Percentiles rank a stretch among this genome's conserved stretches.
Evolutionary conservation across 208 protist genomes (phyloP).

Genomic region (Acanthamoeba triangularis): DNA sequence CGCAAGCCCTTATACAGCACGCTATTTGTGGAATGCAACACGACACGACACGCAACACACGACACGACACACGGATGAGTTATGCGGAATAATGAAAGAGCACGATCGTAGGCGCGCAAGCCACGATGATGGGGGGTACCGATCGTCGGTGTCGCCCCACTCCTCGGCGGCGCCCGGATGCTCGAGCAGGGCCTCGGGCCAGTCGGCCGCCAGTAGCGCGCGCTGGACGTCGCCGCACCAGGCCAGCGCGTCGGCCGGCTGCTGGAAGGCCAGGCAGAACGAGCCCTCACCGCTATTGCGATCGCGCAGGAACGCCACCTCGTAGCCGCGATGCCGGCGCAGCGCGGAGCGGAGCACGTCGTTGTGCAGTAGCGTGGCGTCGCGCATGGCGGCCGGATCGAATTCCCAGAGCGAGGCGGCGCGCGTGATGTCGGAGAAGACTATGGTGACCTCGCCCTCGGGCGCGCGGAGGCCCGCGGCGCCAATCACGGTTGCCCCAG

Average conservation of each 20-base stretch:
- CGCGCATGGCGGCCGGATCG: no score
- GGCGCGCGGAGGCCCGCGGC: not conserved
- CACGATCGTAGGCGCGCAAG: not conserved
- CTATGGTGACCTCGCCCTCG: constrained; percentile 14
- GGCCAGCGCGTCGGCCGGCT: not conserved
- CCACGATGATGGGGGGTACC: not conserved
- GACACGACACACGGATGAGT: not conserved
- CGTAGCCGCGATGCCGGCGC: no score
- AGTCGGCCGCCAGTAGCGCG: not conserved
- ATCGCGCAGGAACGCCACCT: not conserved
- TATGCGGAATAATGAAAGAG: no score
- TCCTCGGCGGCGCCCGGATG: not conserved
- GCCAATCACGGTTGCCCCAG: not conserved
- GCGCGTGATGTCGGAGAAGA: no score
- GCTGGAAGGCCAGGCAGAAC: constrained; percentile 62
- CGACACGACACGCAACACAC: not conserved
- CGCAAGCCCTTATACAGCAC: constrained; percentile 42
- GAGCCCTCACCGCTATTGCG: constrained; percentile 1
- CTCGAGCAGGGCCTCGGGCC: constrained; percentile 1
- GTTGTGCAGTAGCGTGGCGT: no score
- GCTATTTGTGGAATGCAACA: not conserved
- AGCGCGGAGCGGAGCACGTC: no score
- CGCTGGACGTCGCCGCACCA: not conserved
- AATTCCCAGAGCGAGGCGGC: no score
- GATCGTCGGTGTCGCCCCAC: constrained; percentile 46